Percentiles rank a stretch among this genome's conserved stretches.
Conservation (phyloP, 257 asterid genomes). For the Linderniella brevidens region DNA sequence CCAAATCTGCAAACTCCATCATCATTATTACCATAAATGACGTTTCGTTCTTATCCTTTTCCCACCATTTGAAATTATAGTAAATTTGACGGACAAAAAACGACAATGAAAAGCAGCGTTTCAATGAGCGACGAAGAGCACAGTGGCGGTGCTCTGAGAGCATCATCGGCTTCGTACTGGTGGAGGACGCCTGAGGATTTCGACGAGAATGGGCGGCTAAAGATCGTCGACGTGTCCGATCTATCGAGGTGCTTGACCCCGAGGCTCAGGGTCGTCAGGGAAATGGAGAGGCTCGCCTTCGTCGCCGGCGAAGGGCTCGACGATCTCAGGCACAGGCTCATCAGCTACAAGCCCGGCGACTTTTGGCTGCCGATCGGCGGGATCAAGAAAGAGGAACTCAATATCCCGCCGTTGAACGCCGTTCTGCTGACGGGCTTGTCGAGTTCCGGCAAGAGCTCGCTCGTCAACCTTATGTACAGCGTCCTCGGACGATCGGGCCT, state of each 20-base stretch:
- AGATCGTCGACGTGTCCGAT: constrained; percentile 24
- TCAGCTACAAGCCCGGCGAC: constrained; percentile 44
- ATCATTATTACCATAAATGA: no score
- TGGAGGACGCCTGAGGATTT: constrained; percentile 39
- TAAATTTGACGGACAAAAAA: no score
- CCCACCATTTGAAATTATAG: no score
- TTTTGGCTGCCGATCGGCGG: constrained; percentile 67
- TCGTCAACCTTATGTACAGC: constrained; percentile 48
- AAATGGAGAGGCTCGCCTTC: constrained; percentile 55
- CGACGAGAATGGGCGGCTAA: constrained; percentile 39
- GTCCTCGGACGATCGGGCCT: constrained; percentile 62
- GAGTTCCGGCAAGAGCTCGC: constrained; percentile 44
- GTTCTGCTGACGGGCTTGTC: constrained; percentile 28
- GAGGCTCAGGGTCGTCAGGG: constrained; percentile 31
- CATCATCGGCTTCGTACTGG: constrained; percentile 33
- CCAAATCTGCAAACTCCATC: no score
- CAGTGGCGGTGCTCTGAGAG: constrained; percentile 8
- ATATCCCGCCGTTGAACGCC: constrained; percentile 30
- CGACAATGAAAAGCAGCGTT: constrained; percentile 19
- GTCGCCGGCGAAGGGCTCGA: constrained; percentile 38
- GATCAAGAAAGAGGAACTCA: constrained; percentile 37
- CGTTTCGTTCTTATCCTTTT: no score
- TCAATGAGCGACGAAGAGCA: constrained; percentile 33
- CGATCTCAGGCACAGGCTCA: constrained; percentile 36
- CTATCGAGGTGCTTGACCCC: constrained; percentile 37